These are phyloP conservation scores for Eimeria praecox DNA, from an alignment of 169 alveolate genomes.

Conservation along the genomic window DNA sequence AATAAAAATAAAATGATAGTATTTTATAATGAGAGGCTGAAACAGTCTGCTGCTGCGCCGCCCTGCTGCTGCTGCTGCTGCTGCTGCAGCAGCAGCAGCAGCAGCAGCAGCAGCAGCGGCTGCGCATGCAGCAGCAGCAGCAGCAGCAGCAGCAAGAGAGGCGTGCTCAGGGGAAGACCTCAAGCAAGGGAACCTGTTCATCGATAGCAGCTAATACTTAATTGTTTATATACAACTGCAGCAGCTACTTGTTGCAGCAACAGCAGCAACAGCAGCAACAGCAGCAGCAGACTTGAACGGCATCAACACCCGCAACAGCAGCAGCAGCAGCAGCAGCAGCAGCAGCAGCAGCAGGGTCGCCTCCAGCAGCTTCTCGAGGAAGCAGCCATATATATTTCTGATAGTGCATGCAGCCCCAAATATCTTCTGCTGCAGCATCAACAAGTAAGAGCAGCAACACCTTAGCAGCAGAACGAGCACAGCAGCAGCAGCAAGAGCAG, in stretches of 20 bases:
- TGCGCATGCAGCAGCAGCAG: slow-evolving; percentile 23
- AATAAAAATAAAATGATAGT: neutral
- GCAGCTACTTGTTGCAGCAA: neutral
- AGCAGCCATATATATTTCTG: neutral
- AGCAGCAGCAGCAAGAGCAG: neutral
- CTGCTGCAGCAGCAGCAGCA: slow-evolving; percentile 43
- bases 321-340: slow-evolving; percentile 23
- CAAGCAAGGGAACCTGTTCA: neutral
- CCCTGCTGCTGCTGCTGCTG: neutral
- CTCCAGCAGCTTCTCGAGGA: slow-evolving; percentile 6
- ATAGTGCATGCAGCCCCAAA: neutral
- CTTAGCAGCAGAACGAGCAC: no score
- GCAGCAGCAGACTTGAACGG: neutral
- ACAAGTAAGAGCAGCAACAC: neutral
- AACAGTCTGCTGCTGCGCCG: neutral
- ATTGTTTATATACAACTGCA: slow-evolving; percentile 1
- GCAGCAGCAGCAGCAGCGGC: slow-evolving; percentile 25
- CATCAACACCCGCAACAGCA: slow-evolving; percentile 30
- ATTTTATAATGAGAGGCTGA: neutral
- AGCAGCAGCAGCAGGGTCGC: neutral
- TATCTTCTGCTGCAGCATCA: neutral
- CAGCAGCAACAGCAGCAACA: neutral
- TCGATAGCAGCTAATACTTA: neutral
- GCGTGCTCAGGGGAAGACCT: neutral
- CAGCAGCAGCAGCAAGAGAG: neutral